phyloP scores from a whole-genome alignment of 345 rosid genomes.

The Ailanthus altissimus region DNA sequence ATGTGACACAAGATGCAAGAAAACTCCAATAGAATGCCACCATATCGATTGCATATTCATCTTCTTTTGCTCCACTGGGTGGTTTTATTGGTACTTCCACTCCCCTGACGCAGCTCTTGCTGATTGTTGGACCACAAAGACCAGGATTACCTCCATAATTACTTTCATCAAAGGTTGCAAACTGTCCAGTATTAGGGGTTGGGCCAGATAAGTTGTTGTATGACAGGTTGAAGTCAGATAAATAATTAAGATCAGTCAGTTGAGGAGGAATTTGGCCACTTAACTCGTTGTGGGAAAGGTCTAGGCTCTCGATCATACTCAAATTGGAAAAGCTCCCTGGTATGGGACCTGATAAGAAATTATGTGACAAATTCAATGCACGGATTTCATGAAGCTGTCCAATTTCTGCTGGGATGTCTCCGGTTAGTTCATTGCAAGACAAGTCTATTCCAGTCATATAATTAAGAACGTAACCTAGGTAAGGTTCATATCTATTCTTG shows the following conservation, averaged over 20 bases:
- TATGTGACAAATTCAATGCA: slow-evolving; percentile 27
- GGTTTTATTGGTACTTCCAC: not conserved
- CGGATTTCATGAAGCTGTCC: slow-evolving; percentile 23
- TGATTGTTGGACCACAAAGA: not conserved
- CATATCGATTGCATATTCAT: not conserved
- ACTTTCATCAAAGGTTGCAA: not conserved
- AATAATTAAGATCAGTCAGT: not conserved
- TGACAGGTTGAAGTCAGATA: not conserved
- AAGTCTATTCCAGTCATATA: slow-evolving; percentile 27
- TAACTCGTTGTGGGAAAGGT: slow-evolving; percentile 16
- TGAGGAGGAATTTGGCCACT: slow-evolving; percentile 23
- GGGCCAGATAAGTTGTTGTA: not conserved
- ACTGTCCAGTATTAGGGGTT: not conserved
- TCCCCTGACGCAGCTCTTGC: not conserved
- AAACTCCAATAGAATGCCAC: no score
- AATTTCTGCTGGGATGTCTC: slow-evolving; percentile 22
- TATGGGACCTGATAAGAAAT: slow-evolving; percentile 8
- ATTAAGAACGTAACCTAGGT: slow-evolving; percentile 9
- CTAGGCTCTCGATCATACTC: not conserved
- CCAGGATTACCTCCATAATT: not conserved
- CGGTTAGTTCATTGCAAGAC: slow-evolving; percentile 28
- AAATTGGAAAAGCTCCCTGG: slow-evolving; percentile 27
- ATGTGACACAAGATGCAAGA: no score
- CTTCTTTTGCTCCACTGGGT: not conserved
- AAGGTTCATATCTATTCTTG: slow-evolving; percentile 29